Percentiles rank a stretch among this genome's conserved stretches.
phyloP scores from a whole-genome alignment of 495 filamentous ascomycete genomes.

The Aspergillus carlsbadensis region DNA sequence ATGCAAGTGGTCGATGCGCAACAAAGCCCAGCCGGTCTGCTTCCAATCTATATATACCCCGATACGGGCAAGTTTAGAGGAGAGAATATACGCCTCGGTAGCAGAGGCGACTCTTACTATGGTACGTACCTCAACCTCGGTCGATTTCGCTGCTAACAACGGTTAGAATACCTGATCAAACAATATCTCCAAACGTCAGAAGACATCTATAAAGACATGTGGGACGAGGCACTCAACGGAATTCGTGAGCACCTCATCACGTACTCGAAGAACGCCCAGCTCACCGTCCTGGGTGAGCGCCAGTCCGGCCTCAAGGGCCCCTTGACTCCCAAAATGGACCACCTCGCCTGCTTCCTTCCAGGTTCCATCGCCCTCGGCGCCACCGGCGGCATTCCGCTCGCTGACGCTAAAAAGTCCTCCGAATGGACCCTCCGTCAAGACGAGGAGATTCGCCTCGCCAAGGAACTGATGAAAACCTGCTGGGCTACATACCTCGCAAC shows the following conservation, averaged over 20 bases:
- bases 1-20: conserved; percentile 88
- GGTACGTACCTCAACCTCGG: conserved; percentile 36
- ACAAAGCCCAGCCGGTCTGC: conserved; percentile 71
- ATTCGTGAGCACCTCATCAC: conserved; percentile 90
- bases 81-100: conserved; percentile 85
- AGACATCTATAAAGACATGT: conserved; percentile 86
- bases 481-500: conserved; percentile 94
- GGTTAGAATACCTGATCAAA: conserved; percentile 86
- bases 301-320: conserved; percentile 65
- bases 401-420: conserved; percentile 67
- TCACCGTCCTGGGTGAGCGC: conserved; percentile 86
- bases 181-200: conserved; percentile 91
- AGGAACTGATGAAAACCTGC: conserved; percentile 93
- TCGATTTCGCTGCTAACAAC: not conserved
- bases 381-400: conserved; percentile 73
- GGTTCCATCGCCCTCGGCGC: conserved; percentile 89
- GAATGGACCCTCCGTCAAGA: conserved; percentile 78
- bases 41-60: conserved; percentile 90
- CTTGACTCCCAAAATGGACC: conserved; percentile 92
- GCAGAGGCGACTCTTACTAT: conserved; percentile 94
- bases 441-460: conserved; percentile 79
- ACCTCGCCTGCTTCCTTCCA: conserved; percentile 96
- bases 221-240: conserved; percentile 80
- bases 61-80: conserved; percentile 74
- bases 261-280: conserved; percentile 73